A percentile compares a stretch with the other conserved stretches of the same genome.
Conservation (phyloP, 345 rosid species). For the Zanthoxylum bungeanum region DNA sequence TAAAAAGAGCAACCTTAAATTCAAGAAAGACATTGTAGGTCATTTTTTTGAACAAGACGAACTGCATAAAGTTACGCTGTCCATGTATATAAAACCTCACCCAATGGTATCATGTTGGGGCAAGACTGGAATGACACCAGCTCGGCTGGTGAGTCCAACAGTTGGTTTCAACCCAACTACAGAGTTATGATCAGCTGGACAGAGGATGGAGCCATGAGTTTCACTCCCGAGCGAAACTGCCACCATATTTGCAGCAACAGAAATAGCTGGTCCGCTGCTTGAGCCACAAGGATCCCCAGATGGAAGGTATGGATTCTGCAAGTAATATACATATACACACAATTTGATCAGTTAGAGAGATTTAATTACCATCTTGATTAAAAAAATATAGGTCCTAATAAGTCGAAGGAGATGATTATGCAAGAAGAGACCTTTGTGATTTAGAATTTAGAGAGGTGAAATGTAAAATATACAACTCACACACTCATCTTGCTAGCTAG, state of each 20-base stretch:
- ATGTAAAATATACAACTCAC: background rate
- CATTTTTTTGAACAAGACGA: background rate
- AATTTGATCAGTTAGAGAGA: background rate
- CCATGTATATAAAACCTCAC: slow-evolving; percentile 5
- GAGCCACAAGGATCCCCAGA: slow-evolving; percentile 23
- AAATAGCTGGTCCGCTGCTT: slow-evolving; percentile 27
- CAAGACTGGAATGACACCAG: slow-evolving; percentile 24
- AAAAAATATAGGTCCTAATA: background rate
- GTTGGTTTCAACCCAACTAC: slow-evolving; percentile 32
- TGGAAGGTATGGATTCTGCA: slow-evolving; percentile 23
- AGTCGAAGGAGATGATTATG: background rate
- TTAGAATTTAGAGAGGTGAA: background rate
- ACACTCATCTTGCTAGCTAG: background rate
- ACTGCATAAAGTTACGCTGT: background rate
- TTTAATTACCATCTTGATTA: background rate
- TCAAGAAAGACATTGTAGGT: background rate
- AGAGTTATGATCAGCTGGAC: slow-evolving; percentile 25
- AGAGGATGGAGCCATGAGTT: slow-evolving; percentile 27
- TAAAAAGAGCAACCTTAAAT: background rate
- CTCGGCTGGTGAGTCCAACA: slow-evolving; percentile 33
- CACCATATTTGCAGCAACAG: slow-evolving; percentile 32
- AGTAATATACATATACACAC: background rate
- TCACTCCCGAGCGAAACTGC: slow-evolving; percentile 27
- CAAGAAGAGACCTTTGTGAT: background rate
- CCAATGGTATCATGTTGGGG: slow-evolving; percentile 30